These are phyloP conservation scores for Urostyla sp. DNA, from an alignment of 73 alveolate genomes.

Conservation along the genomic window DNA sequence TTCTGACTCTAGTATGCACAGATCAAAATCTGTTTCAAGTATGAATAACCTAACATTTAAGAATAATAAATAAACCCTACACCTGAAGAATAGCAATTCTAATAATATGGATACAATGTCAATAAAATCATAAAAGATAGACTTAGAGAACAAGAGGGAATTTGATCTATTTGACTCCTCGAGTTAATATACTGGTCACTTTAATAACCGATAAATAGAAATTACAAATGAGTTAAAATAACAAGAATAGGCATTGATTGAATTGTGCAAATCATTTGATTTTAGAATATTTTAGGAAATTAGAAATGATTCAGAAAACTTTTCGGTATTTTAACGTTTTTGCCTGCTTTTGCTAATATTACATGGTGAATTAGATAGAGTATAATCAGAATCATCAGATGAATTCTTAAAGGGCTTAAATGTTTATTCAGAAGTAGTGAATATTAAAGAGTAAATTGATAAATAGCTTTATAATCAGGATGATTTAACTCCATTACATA, in stretches of 20 bases:
- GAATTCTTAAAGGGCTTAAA: conserved; percentile 18
- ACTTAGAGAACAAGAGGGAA: too few species aligned
- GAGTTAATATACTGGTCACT: too few species aligned
- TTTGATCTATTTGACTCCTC: too few species aligned
- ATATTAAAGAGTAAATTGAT: neutral
- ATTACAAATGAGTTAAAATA: too few species aligned
- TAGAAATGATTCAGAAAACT: neutral
- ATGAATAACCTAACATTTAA: too few species aligned
- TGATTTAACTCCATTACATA: neutral
- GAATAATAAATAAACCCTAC: too few species aligned
- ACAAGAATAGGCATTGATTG: neutral
- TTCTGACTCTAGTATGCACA: neutral
- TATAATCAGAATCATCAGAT: conserved; percentile 19
- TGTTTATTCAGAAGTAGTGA: conserved; percentile 9
- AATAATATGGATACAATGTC: too few species aligned
- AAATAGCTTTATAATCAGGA: neutral
- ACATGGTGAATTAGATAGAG: conserved; percentile 42
- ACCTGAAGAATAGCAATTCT: too few species aligned
- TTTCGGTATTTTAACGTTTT: conserved; percentile 12
- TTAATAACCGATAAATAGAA: too few species aligned
- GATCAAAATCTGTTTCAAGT: conserved; percentile 15
- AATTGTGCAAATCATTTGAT: neutral
- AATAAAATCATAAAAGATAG: too few species aligned
- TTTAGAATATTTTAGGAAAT: conserved; percentile 12
- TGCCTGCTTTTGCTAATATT: conserved; percentile 5